Conservation (phyloP, 495 filamentous ascomycete species). For the Aspergillus sclerotioniger region DNA sequence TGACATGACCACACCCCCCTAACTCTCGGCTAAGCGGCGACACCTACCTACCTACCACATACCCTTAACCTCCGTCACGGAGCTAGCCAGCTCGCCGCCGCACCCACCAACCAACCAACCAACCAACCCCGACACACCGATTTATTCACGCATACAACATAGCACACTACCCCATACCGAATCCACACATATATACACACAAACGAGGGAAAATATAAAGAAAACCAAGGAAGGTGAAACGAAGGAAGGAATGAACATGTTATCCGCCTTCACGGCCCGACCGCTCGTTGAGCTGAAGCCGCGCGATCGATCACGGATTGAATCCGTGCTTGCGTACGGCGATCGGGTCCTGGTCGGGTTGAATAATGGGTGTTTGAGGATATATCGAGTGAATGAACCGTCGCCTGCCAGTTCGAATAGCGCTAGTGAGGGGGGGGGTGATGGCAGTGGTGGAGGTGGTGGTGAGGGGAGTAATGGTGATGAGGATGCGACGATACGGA, state of each 20-base stretch:
- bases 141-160: background rate
- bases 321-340: slow-evolving; percentile 87
- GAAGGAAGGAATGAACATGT: slow-evolving; percentile 55
- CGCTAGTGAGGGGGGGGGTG: background rate
- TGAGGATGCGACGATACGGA: slow-evolving; percentile 5
- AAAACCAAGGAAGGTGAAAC: background rate
- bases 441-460: no score
- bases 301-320: slow-evolving; percentile 93
- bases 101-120: no score
- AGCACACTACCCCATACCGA: background rate
- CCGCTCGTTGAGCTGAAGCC: slow-evolving; percentile 94
- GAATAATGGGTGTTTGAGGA: slow-evolving; percentile 81
- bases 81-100: no score
- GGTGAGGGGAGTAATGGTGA: background rate
- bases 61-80: no score
- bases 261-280: slow-evolving; percentile 95
- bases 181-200: background rate
- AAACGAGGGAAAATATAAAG: background rate
- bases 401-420: slow-evolving; percentile 16
- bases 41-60: no score
- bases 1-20: no score
- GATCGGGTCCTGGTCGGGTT: slow-evolving; percentile 89
- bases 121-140: background rate
- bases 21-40: no score
- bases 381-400: slow-evolving; percentile 84